Evolutionary conservation across 2,329 filamentous ascomycete genomes (phyloP), one percentile per base, ranked within the genome.

Genomic region (Bisporella sp.): DNA sequence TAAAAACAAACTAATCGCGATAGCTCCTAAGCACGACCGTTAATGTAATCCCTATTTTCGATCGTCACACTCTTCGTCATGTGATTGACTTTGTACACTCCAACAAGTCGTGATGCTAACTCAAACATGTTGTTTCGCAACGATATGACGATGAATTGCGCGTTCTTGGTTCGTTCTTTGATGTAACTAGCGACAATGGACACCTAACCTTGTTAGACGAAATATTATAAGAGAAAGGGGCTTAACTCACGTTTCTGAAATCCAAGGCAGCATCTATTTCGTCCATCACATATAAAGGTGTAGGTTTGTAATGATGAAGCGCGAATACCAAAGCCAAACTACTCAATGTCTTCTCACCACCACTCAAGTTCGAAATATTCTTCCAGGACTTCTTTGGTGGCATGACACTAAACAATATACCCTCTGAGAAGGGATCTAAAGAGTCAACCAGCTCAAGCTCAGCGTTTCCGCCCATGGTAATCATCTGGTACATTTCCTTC

Each of bases 401-500:
- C 93, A 99, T 99, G 58, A 99, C 95, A 50, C 85, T 92, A 74
- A 99, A 99, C 45, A 96, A 68, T 55, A 99, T 97, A 30, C 93
- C 93, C 69, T 99, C 93, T 5, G 87, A 90, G 74, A 99, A 99
- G 0, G 93, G 93, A 67, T 99, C 95, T 3, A 99, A 75, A 13
- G 86, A 92, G 72, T 99, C 93, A 40, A 99, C 93, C 29, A 99
- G 82, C 69, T 99, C 95, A 9, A 99, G 80, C 71, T 99, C 93
- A 0, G 93, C 93, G 62, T 99, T 99, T 50, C 93, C 93, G 54
- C 93, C 93, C 90, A 99, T 97, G 28, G 93, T 99, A 67, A 99
- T 99, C 91, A 99, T 96, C 68, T 99, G 93, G 72, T 99, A 99
- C 93, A 99, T 99, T 66, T 99, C 93, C 74, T 99, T 99, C 43